These are phyloP conservation scores for Dothiorella sarmentorum DNA, from an alignment of 2,329 filamentous ascomycete genomes.

Conservation along the genomic window DNA sequence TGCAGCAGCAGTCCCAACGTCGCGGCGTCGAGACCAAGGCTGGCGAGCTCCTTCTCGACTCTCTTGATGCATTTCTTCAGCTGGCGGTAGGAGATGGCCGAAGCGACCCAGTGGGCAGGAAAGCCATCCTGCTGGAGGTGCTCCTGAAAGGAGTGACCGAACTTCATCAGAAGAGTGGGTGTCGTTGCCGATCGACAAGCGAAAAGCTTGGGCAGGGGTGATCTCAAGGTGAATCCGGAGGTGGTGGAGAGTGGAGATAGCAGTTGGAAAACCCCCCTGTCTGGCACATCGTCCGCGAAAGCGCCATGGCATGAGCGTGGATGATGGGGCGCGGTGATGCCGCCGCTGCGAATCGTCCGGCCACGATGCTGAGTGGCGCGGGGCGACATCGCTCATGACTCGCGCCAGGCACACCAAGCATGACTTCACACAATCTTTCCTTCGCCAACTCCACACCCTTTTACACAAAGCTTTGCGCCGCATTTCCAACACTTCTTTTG, in stretches of 20 bases:
- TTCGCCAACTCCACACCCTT: too few relatives aligned
- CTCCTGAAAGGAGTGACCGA: conserved; percentile 73
- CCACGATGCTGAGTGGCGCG: neutral
- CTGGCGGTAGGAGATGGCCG: conserved; percentile 77
- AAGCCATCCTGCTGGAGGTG: conserved; percentile 69
- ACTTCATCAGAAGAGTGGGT: conserved; percentile 67
- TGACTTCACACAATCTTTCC: neutral
- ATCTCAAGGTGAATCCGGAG: neutral
- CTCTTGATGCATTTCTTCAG: conserved; percentile 88
- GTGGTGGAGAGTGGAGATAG: neutral
- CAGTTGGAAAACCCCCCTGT: too few relatives aligned
- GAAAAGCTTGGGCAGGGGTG: neutral
- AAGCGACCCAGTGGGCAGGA: conserved; percentile 66
- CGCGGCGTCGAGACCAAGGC: conserved; percentile 67
- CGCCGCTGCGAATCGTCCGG: neutral
- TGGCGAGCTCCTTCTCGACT: conserved; percentile 66
- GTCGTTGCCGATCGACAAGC: neutral
- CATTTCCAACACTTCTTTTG: neutral
- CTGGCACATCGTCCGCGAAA: too few relatives aligned
- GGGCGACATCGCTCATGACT: conserved; percentile 1
- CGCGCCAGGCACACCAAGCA: neutral
- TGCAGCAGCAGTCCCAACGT: conserved; percentile 63
- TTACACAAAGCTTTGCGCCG: too few relatives aligned
- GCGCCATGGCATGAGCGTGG: neutral
- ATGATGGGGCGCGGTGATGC: neutral